Evolutionary conservation across 192 early-diverging fungal genomes (phyloP).

Genomic region (Backusella australiensis): DNA sequence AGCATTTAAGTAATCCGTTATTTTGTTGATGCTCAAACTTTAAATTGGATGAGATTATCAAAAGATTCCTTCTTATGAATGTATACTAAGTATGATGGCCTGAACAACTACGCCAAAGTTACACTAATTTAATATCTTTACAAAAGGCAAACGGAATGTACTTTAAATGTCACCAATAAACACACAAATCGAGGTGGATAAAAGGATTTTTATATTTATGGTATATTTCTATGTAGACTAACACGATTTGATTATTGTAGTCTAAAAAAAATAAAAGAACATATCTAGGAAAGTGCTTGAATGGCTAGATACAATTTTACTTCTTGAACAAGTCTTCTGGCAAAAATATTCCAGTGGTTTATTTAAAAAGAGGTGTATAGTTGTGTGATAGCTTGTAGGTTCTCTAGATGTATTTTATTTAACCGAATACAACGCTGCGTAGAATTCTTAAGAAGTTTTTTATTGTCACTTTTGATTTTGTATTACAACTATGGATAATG

Average conservation of each 20-base stretch:
- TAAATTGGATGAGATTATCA: not conserved
- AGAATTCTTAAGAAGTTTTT: not conserved
- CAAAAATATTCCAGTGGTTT: not conserved
- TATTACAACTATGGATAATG: not conserved
- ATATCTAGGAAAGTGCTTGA: not conserved
- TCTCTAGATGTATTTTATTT: not conserved
- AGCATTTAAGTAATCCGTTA: not conserved
- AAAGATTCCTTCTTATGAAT: not conserved
- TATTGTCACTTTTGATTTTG: not conserved
- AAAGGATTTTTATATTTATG: not conserved
- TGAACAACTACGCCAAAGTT: not conserved
- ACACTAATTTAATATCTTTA: not conserved
- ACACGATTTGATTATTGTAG: not conserved
- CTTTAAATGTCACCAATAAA: not conserved
- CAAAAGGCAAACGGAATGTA: not conserved
- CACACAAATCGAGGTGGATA: not conserved
- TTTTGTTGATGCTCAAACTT: not conserved
- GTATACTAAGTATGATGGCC: not conserved
- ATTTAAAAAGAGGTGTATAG: not conserved
- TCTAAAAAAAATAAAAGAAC: not conserved
- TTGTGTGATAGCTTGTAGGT: not conserved
- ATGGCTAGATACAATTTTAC: not conserved
- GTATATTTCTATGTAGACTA: not conserved
- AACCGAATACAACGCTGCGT: not conserved
- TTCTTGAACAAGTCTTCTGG: not conserved